Conservation (phyloP, 345 rosid species). For the Rhodamnia argentea region DNA sequence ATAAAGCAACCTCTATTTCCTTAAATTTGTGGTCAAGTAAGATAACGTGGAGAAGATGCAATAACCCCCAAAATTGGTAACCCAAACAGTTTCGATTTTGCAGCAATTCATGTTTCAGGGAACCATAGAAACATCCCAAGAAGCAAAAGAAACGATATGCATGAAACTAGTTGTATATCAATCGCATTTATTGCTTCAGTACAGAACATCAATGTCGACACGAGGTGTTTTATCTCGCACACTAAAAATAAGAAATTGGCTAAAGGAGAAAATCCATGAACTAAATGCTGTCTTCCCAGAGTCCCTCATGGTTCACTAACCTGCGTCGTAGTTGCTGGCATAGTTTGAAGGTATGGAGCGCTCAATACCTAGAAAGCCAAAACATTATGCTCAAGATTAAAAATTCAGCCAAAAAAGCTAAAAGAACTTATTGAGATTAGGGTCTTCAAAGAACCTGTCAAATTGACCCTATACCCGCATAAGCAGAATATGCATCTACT, state of each 20-base stretch:
- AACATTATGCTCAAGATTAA: background rate
- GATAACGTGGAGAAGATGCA: background rate
- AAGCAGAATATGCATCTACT: background rate
- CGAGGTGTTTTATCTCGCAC: background rate
- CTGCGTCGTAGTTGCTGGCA: conserved; percentile 33
- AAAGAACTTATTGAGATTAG: background rate
- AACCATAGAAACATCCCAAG: background rate
- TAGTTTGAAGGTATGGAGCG: conserved; percentile 79
- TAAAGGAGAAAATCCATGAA: background rate
- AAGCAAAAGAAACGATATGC: background rate
- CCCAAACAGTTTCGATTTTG: background rate
- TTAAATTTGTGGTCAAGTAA: background rate
- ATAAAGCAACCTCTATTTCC: background rate
- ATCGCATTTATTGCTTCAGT: background rate
- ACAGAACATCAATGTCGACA: background rate
- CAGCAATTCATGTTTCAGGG: background rate
- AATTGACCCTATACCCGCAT: background rate
- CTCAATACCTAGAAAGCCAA: conserved; percentile 69
- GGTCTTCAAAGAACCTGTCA: background rate
- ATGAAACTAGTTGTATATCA: background rate
- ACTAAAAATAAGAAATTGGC: background rate
- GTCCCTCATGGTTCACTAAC: conserved; percentile 20
- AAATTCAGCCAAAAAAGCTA: background rate
- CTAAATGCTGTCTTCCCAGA: background rate
- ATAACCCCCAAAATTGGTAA: background rate